Percentiles rank a stretch among this genome's conserved stretches.
phyloP scores from a whole-genome alignment of 257 asterid genomes.

The Coffea canephora region DNA sequence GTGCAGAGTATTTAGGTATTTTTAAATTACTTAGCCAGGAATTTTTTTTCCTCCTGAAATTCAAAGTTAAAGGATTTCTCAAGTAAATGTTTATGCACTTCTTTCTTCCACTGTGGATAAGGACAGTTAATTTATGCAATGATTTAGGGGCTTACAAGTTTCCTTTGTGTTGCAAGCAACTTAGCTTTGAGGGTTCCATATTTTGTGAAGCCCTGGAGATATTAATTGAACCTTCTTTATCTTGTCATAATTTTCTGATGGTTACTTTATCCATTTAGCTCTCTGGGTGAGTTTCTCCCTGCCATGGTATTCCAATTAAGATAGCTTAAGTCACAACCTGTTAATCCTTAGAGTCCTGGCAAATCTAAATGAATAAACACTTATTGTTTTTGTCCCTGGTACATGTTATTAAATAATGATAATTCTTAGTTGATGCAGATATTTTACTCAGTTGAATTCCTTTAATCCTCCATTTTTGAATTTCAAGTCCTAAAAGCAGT shows the following conservation, averaged over 20 bases:
- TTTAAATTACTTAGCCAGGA: not conserved
- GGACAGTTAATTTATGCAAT: not conserved
- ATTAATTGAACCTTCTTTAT: not conserved
- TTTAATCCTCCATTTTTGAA: not conserved
- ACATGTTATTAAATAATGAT: not conserved
- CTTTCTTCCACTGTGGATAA: not conserved
- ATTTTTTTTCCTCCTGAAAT: not conserved
- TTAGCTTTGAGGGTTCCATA: not conserved
- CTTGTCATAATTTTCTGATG: not conserved
- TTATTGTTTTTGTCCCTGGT: not conserved
- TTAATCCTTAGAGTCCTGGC: not conserved
- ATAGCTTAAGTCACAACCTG: too few relatives aligned
- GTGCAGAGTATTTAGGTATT: too few relatives aligned
- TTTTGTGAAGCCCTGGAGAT: not conserved
- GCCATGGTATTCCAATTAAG: not conserved
- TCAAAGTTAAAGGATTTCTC: not conserved
- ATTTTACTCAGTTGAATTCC: not conserved
- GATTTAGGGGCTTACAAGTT: not conserved
- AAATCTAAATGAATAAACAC: not conserved
- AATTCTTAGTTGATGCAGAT: not conserved
- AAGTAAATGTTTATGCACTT: not conserved
- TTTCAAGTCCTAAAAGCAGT: not conserved
- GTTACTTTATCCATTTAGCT: not conserved
- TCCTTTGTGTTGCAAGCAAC: not conserved
- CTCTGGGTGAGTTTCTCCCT: not conserved